Conservation (phyloP, 768 basidiomycete species). For the Amanita pallidorosea region DNA sequence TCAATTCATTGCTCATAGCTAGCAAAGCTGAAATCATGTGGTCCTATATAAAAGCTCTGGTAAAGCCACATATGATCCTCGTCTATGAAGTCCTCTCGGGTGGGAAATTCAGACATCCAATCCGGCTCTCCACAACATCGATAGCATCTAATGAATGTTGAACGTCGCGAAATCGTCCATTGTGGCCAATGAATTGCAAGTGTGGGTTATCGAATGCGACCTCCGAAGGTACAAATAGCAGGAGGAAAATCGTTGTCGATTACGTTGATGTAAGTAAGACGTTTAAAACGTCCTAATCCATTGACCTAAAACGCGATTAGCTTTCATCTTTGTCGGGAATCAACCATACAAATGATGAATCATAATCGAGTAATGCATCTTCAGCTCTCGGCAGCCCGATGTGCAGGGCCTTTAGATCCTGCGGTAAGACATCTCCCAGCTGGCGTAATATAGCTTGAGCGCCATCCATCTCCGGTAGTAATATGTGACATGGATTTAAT, state of each 20-base stretch:
- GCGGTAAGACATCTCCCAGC: background rate
- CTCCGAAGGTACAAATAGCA: background rate
- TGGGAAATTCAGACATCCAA: background rate
- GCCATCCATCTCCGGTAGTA: background rate
- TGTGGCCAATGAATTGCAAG: background rate
- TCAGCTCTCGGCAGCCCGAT: background rate
- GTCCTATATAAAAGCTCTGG: background rate
- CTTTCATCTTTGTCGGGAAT: background rate
- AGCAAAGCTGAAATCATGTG: no score
- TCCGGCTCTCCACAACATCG: background rate
- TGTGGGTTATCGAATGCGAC: background rate
- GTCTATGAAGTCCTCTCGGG: background rate
- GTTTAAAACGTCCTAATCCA: background rate
- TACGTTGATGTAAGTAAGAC: slow-evolving; percentile 1
- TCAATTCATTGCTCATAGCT: no score
- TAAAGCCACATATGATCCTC: slow-evolving; percentile 2
- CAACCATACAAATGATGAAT: background rate
- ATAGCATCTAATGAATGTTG: background rate
- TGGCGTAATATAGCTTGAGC: background rate
- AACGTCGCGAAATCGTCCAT: background rate
- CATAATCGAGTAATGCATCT: background rate
- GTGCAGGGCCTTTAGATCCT: background rate
- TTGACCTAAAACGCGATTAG: background rate
- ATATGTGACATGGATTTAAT: background rate
- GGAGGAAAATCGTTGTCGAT: background rate